phyloP scores from a whole-genome alignment of 2,329 filamentous ascomycete species.

The Neoarthrinium moseri region DNA sequence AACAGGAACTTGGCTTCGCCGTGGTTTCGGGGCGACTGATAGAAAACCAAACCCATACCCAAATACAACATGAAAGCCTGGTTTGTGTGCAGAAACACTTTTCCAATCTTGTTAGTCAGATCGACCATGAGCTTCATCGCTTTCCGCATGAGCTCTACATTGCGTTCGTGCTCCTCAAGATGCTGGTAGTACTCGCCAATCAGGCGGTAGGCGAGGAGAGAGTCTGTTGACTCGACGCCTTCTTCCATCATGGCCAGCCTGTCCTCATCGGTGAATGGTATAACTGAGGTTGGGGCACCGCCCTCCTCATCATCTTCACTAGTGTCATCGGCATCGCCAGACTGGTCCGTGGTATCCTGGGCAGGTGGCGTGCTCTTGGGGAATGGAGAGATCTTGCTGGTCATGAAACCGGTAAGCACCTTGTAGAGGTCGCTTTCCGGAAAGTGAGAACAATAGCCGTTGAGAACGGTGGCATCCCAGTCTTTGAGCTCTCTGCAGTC shows the following conservation, averaged over 20 bases:
- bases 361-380: slow-evolving; percentile 38
- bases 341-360: slow-evolving; percentile 13
- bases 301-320: slow-evolving; percentile 60
- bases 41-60: slow-evolving; percentile 84
- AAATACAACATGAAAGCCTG: slow-evolving; percentile 77
- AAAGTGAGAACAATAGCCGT: slow-evolving; percentile 81
- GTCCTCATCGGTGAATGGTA: slow-evolving; percentile 71
- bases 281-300: slow-evolving; percentile 49
- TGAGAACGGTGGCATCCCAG: slow-evolving; percentile 75
- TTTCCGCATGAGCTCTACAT: slow-evolving; percentile 76
- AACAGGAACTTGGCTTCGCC: slow-evolving; percentile 85
- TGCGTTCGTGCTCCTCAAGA: slow-evolving; percentile 81
- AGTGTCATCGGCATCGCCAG: slow-evolving; percentile 44
- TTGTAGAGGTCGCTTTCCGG: slow-evolving; percentile 80
- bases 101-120: slow-evolving; percentile 65
- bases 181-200: slow-evolving; percentile 81
- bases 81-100: slow-evolving; percentile 65
- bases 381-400: slow-evolving; percentile 82
- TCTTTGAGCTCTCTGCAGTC: slow-evolving; percentile 73
- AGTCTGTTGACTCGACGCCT: slow-evolving; percentile 65
- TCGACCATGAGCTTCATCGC: slow-evolving; percentile 61
- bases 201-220: slow-evolving; percentile 78
- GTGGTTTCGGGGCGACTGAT: slow-evolving; percentile 88
- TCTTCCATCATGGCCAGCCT: slow-evolving; percentile 78
- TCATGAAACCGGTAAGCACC: slow-evolving; percentile 78